Evolutionary conservation across 106 monocot species (phyloP).

Genomic region (Acorus gramineus): DNA sequence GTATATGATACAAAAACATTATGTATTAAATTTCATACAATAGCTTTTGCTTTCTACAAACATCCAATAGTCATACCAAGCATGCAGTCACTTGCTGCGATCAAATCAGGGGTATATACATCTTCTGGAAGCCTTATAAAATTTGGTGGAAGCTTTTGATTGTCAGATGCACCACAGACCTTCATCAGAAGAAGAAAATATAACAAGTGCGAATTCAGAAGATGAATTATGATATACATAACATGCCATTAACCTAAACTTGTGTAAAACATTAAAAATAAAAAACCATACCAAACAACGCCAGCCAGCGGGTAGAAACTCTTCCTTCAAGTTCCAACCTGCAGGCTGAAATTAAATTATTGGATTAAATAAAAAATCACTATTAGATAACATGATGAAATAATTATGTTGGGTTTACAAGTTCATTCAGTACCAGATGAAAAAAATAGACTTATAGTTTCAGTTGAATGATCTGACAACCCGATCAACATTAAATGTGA

Average conservation of each 20-base stretch:
- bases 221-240: background rate
- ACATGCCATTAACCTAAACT: background rate
- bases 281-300: slow-evolving; percentile 67
- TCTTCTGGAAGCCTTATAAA: slow-evolving; percentile 86
- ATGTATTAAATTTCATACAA: background rate
- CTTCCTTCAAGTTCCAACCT: slow-evolving; percentile 84
- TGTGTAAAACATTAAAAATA: background rate
- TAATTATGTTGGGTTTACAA: too few species aligned
- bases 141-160: slow-evolving; percentile 85
- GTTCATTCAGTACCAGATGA: too few species aligned
- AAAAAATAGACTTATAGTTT: too few species aligned
- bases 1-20: background rate
- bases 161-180: slow-evolving; percentile 96
- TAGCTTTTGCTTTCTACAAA: too few species aligned
- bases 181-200: slow-evolving; percentile 11
- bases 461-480: too few species aligned
- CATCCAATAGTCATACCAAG: slow-evolving; percentile 48
- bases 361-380: background rate
- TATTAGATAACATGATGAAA: too few species aligned
- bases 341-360: slow-evolving; percentile 49
- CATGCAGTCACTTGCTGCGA: slow-evolving; percentile 98
- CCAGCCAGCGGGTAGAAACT: slow-evolving; percentile 91
- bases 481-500: too few species aligned
- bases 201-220: background rate
- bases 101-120: slow-evolving; percentile 92